These are phyloP conservation scores for Podospora fimiseda DNA, from an alignment of 495 filamentous ascomycete species.

Conservation along the genomic window DNA sequence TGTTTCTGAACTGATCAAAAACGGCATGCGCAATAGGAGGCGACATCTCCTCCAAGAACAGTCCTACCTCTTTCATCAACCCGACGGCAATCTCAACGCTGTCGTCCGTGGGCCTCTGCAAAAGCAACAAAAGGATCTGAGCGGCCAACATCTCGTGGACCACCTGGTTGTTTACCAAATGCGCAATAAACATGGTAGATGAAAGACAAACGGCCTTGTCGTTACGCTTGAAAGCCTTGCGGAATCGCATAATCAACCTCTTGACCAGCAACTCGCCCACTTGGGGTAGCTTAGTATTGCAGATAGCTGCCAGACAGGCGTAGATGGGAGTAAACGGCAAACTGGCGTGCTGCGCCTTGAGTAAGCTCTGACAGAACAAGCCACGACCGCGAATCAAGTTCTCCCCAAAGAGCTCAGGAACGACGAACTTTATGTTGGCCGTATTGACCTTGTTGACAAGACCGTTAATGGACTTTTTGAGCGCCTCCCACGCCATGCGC, in stretches of 20 bases:
- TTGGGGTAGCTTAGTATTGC: constrained; percentile 93
- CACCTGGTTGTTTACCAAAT: constrained; percentile 91
- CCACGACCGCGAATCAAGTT: constrained; percentile 88
- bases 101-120: constrained; percentile 93
- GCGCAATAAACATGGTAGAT: constrained; percentile 88
- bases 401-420: constrained; percentile 90
- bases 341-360: constrained; percentile 96
- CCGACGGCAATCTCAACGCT: constrained; percentile 97
- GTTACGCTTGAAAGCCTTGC: constrained; percentile 92
- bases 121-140: constrained; percentile 79
- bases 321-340: constrained; percentile 94
- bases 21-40: constrained; percentile 75
- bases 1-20: constrained; percentile 91
- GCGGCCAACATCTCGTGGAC: constrained; percentile 89
- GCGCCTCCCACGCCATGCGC: constrained; percentile 96
- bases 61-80: constrained; percentile 81
- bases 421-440: constrained; percentile 94
- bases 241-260: constrained; percentile 83
- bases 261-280: constrained; percentile 87
- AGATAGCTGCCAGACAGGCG: constrained; percentile 89
- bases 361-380: constrained; percentile 88
- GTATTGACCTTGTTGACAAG: constrained; percentile 98
- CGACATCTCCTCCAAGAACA: constrained; percentile 92
- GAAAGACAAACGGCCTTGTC: constrained; percentile 93
- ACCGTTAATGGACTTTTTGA: constrained; percentile 98